These are phyloP conservation scores for Eucalyptus pauciflora DNA, from an alignment of 345 rosid genomes.

Conservation along the genomic window DNA sequence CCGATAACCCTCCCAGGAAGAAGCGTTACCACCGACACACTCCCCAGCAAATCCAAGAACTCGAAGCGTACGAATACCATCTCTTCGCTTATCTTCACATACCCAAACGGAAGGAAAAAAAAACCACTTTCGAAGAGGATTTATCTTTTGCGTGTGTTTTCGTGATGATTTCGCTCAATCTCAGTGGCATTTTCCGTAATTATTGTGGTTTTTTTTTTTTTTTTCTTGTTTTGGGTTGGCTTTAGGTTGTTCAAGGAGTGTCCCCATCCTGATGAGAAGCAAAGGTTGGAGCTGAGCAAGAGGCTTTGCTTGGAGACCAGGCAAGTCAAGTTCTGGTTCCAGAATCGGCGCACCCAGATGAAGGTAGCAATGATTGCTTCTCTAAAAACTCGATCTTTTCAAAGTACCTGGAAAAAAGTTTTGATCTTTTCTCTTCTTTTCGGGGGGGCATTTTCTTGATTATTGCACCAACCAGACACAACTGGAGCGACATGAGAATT, in stretches of 20 bases:
- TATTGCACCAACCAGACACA: constrained; percentile 44
- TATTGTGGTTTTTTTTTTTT: not conserved
- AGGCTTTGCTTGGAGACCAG: constrained; percentile 80
- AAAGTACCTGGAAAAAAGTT: not conserved
- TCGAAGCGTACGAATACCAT: constrained; percentile 61
- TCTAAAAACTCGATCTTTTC: not conserved
- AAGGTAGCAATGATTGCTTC: constrained; percentile 35
- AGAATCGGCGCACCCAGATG: constrained; percentile 95
- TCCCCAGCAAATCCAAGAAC: constrained; percentile 99
- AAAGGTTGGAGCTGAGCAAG: constrained; percentile 66
- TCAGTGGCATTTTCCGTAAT: not conserved
- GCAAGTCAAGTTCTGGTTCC: constrained; percentile 98
- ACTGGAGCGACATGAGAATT: constrained; percentile 84
- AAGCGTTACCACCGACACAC: constrained; percentile 99
- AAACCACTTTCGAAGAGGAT: not conserved
- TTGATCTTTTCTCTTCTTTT: not conserved
- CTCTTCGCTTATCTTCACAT: not conserved
- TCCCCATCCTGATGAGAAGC: constrained; percentile 97
- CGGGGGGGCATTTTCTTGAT: not conserved
- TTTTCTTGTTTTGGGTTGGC: not conserved
- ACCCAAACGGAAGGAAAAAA: not conserved
- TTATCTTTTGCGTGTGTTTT: not conserved
- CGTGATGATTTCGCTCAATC: not conserved
- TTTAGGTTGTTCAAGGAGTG: constrained; percentile 75
- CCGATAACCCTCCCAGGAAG: constrained; percentile 66